Conservation (phyloP, 1,284 basidiomycete genomes). For the Melanopsichium pennsylvanicum region DNA sequence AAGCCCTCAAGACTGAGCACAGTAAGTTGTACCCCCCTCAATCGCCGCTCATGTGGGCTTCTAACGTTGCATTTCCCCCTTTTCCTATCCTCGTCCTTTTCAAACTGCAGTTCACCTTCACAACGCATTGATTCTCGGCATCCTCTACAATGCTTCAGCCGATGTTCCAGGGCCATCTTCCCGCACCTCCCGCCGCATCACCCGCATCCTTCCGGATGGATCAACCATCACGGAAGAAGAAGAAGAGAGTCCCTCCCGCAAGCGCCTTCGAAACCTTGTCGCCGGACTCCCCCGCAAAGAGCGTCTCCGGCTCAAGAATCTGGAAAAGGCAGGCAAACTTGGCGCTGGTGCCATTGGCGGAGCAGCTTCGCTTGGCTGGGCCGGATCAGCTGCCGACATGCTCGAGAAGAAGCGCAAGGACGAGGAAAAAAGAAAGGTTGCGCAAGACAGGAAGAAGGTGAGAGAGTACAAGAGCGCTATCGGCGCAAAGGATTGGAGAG, state of each 20-base stretch:
- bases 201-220: conserved; percentile 40
- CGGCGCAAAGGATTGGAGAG: conserved; percentile 60
- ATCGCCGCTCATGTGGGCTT: neutral
- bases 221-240: conserved; percentile 46
- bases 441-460: conserved; percentile 59
- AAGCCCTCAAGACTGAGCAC: conserved; percentile 54
- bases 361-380: conserved; percentile 54
- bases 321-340: conserved; percentile 49
- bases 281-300: conserved; percentile 58
- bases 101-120: conserved; percentile 65
- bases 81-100: neutral
- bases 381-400: conserved; percentile 64
- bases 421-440: conserved; percentile 60
- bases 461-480: conserved; percentile 58
- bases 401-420: conserved; percentile 65
- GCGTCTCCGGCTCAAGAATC: conserved; percentile 56
- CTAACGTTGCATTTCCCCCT: neutral
- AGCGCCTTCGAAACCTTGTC: conserved; percentile 60
- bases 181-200: conserved; percentile 31
- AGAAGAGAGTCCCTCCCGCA: conserved; percentile 52
- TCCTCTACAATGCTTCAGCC: conserved; percentile 67
- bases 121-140: conserved; percentile 67
- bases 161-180: conserved; percentile 56
- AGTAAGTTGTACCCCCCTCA: conserved; percentile 33
- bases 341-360: conserved; percentile 29